These are phyloP conservation scores for Ascodesmis nigricans DNA, from an alignment of 495 filamentous ascomycete species.

Conservation along the genomic window DNA sequence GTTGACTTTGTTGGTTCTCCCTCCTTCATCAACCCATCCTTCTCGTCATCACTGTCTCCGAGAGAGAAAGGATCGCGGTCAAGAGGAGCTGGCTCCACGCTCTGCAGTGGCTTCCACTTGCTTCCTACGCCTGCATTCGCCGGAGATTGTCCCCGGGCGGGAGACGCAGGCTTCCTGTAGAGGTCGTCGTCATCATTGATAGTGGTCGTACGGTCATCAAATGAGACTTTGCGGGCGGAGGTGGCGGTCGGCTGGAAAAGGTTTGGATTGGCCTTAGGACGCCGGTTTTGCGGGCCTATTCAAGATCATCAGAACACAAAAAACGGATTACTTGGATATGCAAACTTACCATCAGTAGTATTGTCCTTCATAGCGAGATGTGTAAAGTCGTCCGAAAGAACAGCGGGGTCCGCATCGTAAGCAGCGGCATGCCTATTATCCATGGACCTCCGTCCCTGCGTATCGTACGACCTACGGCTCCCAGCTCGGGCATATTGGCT, in stretches of 20 bases:
- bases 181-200: conserved; percentile 49
- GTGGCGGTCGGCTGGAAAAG: conserved; percentile 56
- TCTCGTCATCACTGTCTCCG: conserved; percentile 88
- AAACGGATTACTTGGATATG: background rate
- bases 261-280: conserved; percentile 54
- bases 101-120: conserved; percentile 91
- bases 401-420: conserved; percentile 87
- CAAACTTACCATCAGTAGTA: conserved; percentile 37
- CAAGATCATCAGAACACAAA: conserved; percentile 5
- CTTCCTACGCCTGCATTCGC: conserved; percentile 28
- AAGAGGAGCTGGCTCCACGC: conserved; percentile 68
- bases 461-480: conserved; percentile 11
- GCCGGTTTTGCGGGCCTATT: conserved; percentile 23
- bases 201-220: conserved; percentile 40
- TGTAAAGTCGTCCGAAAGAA: conserved; percentile 79
- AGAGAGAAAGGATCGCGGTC: conserved; percentile 94
- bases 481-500: conserved; percentile 12
- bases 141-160: conserved; percentile 21
- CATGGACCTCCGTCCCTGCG: conserved; percentile 34
- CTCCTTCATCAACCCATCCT: conserved; percentile 49
- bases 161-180: conserved; percentile 25
- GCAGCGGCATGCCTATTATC: too few species aligned
- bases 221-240: conserved; percentile 48
- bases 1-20: conserved; percentile 11
- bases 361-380: conserved; percentile 62